These are phyloP conservation scores for Coemansia sp. DNA, from an alignment of 192 early-diverging fungal genomes.

Conservation along the genomic window DNA sequence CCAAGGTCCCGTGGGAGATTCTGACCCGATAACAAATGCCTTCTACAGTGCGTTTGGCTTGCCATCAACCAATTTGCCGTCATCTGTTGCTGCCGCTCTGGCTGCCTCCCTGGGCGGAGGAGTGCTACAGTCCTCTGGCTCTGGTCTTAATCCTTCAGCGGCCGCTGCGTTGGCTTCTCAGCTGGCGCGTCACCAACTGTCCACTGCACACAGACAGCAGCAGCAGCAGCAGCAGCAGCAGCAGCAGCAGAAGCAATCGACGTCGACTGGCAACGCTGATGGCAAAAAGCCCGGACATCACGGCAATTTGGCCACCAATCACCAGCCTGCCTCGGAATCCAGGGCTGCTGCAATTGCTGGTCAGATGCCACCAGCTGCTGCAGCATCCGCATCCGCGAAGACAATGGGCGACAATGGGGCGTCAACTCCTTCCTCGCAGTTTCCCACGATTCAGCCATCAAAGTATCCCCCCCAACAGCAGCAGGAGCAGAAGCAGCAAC, in stretches of 20 bases:
- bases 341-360: not conserved
- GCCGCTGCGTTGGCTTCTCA: conserved; percentile 35
- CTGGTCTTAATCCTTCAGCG: conserved; percentile 25
- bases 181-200: conserved; percentile 37
- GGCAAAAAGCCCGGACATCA: conserved; percentile 1
- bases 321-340: not conserved
- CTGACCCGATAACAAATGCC: conserved; percentile 45
- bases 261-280: not conserved
- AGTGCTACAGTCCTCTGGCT: conserved; percentile 7
- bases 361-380: not conserved
- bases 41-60: conserved; percentile 55
- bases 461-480: not conserved
- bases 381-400: too few relatives aligned
- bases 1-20: conserved; percentile 33
- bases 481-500: conserved; percentile 10
- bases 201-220: conserved; percentile 9
- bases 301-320: conserved; percentile 1
- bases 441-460: conserved; percentile 7
- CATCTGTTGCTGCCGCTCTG: conserved; percentile 9
- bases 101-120: conserved; percentile 8
- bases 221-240: conserved; percentile 3
- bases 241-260: not conserved
- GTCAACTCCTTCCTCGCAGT: not conserved
- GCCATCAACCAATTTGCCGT: conserved; percentile 8
- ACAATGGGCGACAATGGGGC: not conserved